Evolutionary conservation across 225 moss, liverwort and hornwort species (phyloP).

Genomic region (Neckera pumila): DNA sequence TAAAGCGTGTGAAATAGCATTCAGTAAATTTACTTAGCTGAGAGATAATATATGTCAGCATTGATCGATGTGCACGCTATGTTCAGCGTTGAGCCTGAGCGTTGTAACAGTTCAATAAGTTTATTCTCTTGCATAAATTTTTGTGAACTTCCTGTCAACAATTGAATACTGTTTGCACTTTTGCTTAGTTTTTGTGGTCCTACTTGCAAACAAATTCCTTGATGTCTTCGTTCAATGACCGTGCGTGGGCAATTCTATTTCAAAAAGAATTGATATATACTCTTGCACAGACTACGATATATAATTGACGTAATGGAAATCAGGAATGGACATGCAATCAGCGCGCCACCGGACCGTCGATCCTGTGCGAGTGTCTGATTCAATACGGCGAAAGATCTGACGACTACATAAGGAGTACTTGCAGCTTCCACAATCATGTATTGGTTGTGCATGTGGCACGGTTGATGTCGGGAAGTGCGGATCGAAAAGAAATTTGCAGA

Average conservation of each 20-base stretch:
- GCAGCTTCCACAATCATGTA: not conserved
- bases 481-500: not conserved
- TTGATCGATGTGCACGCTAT: not conserved
- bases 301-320: not conserved
- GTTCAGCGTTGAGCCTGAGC: not conserved
- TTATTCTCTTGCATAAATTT: not conserved
- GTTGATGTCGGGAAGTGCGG: not conserved
- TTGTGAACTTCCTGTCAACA: not conserved
- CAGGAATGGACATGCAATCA: not conserved
- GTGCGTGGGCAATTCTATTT: not conserved
- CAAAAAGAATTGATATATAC: not conserved
- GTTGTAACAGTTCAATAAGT: not conserved
- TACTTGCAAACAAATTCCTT: not conserved
- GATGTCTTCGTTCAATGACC: not conserved
- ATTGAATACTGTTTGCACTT: not conserved
- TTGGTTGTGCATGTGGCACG: not conserved
- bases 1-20: not conserved
- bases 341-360: not conserved
- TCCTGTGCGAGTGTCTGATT: not conserved
- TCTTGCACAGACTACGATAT: not conserved
- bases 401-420: not conserved
- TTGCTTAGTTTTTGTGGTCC: not conserved
- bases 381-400: not conserved
- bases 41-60: not conserved
- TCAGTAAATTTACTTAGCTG: not conserved